A percentile compares a stretch with the other conserved stretches of the same genome.
Evolutionary conservation across 306 rosid species (phyloP).

Genomic region (Comarum palustre): DNA sequence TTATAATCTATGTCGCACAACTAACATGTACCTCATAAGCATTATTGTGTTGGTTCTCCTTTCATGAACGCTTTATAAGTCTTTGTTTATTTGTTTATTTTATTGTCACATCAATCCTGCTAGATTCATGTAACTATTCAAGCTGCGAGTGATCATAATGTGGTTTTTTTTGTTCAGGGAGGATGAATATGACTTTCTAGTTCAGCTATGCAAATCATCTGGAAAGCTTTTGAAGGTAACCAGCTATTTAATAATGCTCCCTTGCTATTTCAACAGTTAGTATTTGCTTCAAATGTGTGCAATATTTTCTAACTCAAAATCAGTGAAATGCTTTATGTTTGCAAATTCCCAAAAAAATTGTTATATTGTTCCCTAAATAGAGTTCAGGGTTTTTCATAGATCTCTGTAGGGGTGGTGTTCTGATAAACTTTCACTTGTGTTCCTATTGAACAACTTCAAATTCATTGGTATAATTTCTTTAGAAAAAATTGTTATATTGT

Average conservation of each 20-base stretch:
- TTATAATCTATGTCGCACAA: background rate
- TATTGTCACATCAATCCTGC: background rate
- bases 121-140: background rate
- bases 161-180: conserved; percentile 44
- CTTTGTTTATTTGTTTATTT: background rate
- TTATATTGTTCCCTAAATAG: background rate
- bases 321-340: background rate
- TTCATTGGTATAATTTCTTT: no score
- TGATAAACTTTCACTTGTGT: background rate
- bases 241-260: conserved; percentile 2
- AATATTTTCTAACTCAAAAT: background rate
- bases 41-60: background rate
- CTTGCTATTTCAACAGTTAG: background rate
- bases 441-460: background rate
- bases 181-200: conserved; percentile 78
- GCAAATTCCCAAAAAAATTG: background rate
- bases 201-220: conserved; percentile 69
- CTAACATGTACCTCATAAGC: background rate
- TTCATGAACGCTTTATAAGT: background rate
- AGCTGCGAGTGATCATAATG: background rate
- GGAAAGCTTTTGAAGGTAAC: conserved; percentile 84
- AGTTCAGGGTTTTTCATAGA: background rate
- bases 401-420: background rate
- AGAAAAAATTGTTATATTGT: background rate
- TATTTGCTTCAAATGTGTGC: background rate